Base-by-base conservation (phyloP, 23 red algal genomes). In the Gracilaria caudata region DNA sequence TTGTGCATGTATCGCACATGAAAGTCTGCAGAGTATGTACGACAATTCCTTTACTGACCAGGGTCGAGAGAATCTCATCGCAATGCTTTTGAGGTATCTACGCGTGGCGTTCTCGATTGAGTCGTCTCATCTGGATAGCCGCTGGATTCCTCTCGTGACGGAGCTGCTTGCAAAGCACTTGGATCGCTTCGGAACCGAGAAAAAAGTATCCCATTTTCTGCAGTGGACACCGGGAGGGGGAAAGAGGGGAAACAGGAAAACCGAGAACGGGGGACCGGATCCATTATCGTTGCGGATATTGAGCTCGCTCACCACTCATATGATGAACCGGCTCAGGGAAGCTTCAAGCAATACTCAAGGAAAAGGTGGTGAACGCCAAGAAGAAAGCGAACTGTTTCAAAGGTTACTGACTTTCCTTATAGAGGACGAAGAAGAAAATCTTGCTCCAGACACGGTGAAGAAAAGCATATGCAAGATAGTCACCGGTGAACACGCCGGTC, bases 141-240 rank as follows among this genome's bases (percentile, higher is more conserved):
- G 79, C 32, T 83, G 79, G 79, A 83, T 83, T 68, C 79, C 79
- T 30, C 79, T 83, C 26, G 10, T 58, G 40, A 66, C 55, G 19
- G 79, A 83, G 30, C 20, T 83, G 58, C 70, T 75, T 24, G 70
- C 37, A 28, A 75, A 29, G 19, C 70, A 75, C 29, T 46, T 46
- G 7, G 24, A 5, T 17, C 70, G 20, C 19, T 49, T 46, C 25
- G 70, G 70, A 49, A 26, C 40, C 4, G 25, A 75, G 13, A 75
- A 49, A 75, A 26, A 21, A 25, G 4, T 75, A 49, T 75, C 70
- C n/a, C 70, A 47, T 45, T 9, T 75, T 46, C 37, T 75, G 1
- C 7, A 47, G 7, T 46, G 70, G 43, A n/a, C 37, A 26, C 33
- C 43, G 24, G 38, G 4, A 21, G 47, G 12, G 8, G 39, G 14